These are phyloP conservation scores for Trichoderma asperelloides DNA, from an alignment of 495 filamentous ascomycete species.

Conservation along the genomic window DNA sequence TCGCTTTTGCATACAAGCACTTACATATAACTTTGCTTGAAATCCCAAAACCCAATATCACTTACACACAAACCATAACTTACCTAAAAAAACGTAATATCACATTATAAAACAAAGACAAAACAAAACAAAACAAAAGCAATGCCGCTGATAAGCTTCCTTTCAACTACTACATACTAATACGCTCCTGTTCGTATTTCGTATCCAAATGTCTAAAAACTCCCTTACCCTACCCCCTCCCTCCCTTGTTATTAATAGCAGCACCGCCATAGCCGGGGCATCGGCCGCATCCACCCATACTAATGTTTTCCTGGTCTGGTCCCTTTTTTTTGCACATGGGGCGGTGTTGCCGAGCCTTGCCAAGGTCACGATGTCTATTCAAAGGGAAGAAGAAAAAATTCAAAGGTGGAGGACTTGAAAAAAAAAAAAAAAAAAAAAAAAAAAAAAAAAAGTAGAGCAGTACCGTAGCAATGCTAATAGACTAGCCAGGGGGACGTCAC, in stretches of 20 bases:
- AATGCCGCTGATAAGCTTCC: not conserved
- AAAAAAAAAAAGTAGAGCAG: not conserved
- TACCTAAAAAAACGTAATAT: not conserved
- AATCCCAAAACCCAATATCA: no score
- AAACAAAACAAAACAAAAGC: not conserved
- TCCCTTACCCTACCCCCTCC: not conserved
- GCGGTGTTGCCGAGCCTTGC: not conserved
- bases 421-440: not conserved
- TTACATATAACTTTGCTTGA: no score
- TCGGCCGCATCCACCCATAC: not conserved
- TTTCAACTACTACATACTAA: not conserved
- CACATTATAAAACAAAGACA: not conserved
- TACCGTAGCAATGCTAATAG: not conserved
- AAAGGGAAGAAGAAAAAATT: no score
- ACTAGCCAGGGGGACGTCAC: not conserved
- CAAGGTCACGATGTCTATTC: not conserved
- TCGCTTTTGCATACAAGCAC: no score
- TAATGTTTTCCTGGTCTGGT: not conserved
- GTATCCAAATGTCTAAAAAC: not conserved
- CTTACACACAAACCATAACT: no score
- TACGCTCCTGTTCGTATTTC: not conserved
- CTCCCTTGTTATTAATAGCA: not conserved
- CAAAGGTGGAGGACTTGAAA: not conserved
- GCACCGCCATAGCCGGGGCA: not conserved
- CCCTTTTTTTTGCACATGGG: not conserved